Evolutionary conservation across 495 filamentous ascomycete genomes (phyloP).

Genomic region (Aspergillus campestris): DNA sequence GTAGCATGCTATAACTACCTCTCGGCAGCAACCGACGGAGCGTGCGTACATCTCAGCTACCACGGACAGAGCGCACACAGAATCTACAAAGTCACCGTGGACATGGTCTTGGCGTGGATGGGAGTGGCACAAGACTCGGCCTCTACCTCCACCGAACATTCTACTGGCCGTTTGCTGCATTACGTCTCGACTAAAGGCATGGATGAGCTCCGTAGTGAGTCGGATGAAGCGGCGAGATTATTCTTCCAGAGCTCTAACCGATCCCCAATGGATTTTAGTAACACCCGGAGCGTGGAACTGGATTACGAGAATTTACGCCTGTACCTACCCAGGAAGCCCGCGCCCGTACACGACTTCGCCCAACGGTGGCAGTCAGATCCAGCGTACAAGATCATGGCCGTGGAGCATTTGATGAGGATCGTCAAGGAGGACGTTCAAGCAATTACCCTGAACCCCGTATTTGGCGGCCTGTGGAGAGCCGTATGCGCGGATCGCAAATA

Average conservation of each 20-base stretch:
- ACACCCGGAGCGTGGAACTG: conserved; percentile 1
- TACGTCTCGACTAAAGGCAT: conserved; percentile 6
- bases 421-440: conserved; percentile 29
- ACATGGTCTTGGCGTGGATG: conserved; percentile 39
- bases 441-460: conserved; percentile 39
- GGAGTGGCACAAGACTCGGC: conserved; percentile 28
- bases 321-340: conserved; percentile 8
- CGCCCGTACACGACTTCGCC: conserved; percentile 26
- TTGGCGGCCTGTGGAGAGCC: conserved; percentile 37
- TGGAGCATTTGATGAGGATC: conserved; percentile 25
- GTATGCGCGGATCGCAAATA: conserved; percentile 37
- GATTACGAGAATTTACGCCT: conserved; percentile 4
- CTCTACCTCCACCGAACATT: neutral
- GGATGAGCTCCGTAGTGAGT: conserved; percentile 1
- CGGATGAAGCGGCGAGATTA: neutral
- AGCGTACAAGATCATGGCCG: conserved; percentile 22
- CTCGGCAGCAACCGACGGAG: conserved; percentile 27
- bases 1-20: conserved; percentile 26
- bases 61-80: conserved; percentile 5
- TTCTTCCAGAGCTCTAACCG: conserved; percentile 4
- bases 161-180: conserved; percentile 1
- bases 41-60: conserved; percentile 20
- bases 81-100: conserved; percentile 35
- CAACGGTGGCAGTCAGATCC: conserved; percentile 26
- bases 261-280: no score